Base-by-base conservation (phyloP, 2,329 filamentous ascomycete genomes). In the Aspergillus neoniger region DNA sequence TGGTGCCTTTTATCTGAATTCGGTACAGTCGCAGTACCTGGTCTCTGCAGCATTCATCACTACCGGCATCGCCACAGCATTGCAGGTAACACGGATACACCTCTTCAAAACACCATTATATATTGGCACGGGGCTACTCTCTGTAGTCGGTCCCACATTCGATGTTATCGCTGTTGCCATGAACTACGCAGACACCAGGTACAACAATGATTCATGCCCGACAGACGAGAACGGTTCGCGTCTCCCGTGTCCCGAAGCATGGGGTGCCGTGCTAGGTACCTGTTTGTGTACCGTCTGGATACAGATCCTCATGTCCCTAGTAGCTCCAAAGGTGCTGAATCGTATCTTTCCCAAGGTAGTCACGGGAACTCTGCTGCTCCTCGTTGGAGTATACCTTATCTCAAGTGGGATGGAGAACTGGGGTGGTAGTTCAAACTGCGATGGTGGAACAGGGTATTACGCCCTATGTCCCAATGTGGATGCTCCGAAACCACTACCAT, bases 41-140 rank as follows among this genome's bases (percentile, higher is more conserved):
- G 90, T 93, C 5, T 92, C 90, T 5, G 89, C 89, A 0, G 87
- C 90, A 0, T 79, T 93, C 59, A 92, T 96, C 65, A 90, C 93
- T 4, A 91, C 89, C 3, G 91, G 91, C 28, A 82, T 91, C 44
- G 82, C 94, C 23, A 91, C 89, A 1, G 80, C 85, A 5, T 80
- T 95, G 17, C 91, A 96, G 70, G 93, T 95, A 65, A 91, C 89
- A 0, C 82, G 89, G 5, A 89, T 95, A 62, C 89, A 88, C 67
- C 86, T 95, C 67, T 85, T 82, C 65, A 85, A 84, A 65, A 91
- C 91, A 0, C 89, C 87, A 2, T 92, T 92, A 73, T 91, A 86
- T 65, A 77, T 92, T 61, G 90, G 91, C 10, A 95, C 91, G 0
- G 91, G 91, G 2, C 78, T 95, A 23, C 87, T 95, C 60, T 91